Conservation (phyloP, 2,329 filamentous ascomycete genomes). For the Raffaelea ambrosiae region DNA sequence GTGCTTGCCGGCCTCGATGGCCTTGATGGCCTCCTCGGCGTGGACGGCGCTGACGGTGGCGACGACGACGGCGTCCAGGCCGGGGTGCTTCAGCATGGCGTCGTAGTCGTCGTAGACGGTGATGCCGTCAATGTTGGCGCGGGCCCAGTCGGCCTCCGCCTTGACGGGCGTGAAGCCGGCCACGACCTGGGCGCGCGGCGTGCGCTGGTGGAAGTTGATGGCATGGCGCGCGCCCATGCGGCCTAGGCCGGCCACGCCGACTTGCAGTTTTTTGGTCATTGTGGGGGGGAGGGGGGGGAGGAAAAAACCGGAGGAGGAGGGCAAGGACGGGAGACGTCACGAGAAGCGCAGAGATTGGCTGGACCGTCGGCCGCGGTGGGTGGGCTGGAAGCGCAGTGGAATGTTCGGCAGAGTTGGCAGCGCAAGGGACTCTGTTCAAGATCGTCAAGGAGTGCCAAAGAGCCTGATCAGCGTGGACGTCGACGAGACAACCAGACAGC, state of each 20-base stretch:
- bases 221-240: constrained; percentile 6
- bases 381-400: no score
- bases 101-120: background rate
- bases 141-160: background rate
- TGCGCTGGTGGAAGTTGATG: background rate
- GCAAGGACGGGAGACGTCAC: no score
- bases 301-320: no score
- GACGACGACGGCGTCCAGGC: constrained; percentile 1
- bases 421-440: no score
- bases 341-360: no score
- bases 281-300: no score
- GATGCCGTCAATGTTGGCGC: background rate
- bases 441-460: no score
- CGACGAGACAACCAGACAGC: no score
- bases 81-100: background rate
- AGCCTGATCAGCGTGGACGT: no score
- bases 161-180: constrained; percentile 2
- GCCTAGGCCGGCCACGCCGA: constrained; percentile 2
- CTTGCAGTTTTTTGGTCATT: background rate
- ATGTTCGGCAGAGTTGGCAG: no score
- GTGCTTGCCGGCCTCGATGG: constrained; percentile 3
- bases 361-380: no score
- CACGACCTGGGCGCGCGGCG: background rate
- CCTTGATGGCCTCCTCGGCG: constrained; percentile 3
- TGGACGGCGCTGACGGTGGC: constrained; percentile 2